Evolutionary conservation across 2,329 filamentous ascomycete species (phyloP), one percentile per base, ranked within the genome.

Genomic region (Raffaelea arxii): DNA sequence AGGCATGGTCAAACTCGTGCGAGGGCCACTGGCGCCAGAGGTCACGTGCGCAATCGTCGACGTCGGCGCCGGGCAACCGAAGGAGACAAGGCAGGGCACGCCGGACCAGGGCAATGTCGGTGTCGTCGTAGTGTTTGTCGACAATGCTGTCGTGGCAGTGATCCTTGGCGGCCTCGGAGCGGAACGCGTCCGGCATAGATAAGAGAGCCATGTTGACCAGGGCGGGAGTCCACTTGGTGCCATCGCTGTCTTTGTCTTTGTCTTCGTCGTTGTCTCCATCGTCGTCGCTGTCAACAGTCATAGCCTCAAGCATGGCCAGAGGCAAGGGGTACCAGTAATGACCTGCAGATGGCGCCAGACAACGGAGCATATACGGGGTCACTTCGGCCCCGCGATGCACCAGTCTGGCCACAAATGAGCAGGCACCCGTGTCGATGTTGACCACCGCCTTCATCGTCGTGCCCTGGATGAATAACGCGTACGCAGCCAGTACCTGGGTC

Each of bases 71-170:
- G 10, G 3, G 32, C 6, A 27, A 9, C 21, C 4, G 12, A 21
- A 38, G 4, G 14, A 44, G 32, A 23, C 22, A 22, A 10, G 16
- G 43, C 43, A 44, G 35, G 32, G 22, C 32, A 7, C 32, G 23
- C 32, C 12, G 16, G 3, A n/a, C 43, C 23, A 21, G 12, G 19
- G 19, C 23, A 11, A 38, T 12, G 43, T 44, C 43, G 43, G n/a
- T 10, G 9, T 25, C 22, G 32, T 44, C 32, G 43, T 25, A 21
- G 32, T 44, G 43, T 23, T 38, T 38, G 43, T 38, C 32, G 43
- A 37, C 32, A 25, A 44, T 30, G 41, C 21, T 19, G 41, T n/a
- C 6, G 25, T 30, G 32, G 18, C 9, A 32, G 4, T 3, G 7
- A 23, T 43, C 25, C 6, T 25, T 10, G n/a, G n/a, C n/a, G n/a